Evolutionary conservation across 2,329 filamentous ascomycete genomes (phyloP).

Genomic region (Paracoccidioides lutzii): DNA sequence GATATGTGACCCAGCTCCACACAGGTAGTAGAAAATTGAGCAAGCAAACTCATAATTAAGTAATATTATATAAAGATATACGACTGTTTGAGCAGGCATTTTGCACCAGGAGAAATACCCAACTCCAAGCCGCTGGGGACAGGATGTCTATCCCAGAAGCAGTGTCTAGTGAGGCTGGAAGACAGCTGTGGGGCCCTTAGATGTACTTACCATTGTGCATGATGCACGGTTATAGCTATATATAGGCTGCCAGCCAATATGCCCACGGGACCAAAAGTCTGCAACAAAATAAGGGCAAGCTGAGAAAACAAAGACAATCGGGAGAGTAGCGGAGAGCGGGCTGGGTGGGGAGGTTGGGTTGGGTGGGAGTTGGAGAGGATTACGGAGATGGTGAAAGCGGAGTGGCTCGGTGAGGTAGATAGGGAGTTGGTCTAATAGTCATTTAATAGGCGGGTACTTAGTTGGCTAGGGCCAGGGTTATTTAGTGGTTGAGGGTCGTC

Average conservation of each 20-base stretch:
- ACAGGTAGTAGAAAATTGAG: neutral
- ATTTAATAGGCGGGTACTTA: too few species aligned
- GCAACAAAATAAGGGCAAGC: neutral
- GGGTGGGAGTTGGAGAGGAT: too few species aligned
- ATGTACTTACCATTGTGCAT: conserved; percentile 26
- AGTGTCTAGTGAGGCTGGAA: neutral
- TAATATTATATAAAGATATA: neutral
- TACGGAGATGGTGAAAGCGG: too few species aligned
- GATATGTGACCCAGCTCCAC: neutral
- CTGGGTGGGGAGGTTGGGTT: too few species aligned
- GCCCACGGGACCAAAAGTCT: conserved; percentile 4
- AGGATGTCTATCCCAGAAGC: neutral
- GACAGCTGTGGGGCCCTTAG: neutral
- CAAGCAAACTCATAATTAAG: neutral
- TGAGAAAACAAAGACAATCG: conserved; percentile 1
- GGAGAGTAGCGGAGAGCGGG: too few species aligned
- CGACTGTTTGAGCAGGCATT: neutral
- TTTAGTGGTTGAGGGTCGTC: too few species aligned
- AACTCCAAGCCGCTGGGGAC: neutral
- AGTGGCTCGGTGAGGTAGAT: too few species aligned
- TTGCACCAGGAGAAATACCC: neutral
- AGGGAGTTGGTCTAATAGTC: too few species aligned
- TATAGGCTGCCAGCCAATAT: conserved; percentile 17
- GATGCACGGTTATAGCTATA: conserved; percentile 12
- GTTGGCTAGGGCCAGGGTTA: too few species aligned